Percentiles rank a stretch among this genome's conserved stretches.
Conservation (phyloP, 768 basidiomycete species). For the Psilocybe tampanensis region DNA sequence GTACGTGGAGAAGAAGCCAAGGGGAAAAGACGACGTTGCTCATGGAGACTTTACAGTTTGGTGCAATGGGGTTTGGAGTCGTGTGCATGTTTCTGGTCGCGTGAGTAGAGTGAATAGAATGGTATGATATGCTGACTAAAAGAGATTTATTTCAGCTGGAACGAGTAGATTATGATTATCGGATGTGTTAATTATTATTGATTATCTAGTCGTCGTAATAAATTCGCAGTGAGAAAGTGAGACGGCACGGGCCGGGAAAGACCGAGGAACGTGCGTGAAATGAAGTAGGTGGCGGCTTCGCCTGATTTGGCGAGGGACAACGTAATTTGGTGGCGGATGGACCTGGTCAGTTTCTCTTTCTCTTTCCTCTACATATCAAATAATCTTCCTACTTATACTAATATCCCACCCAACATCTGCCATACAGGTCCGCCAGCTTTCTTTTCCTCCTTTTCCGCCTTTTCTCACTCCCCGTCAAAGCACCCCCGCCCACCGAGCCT, state of each 20-base stretch:
- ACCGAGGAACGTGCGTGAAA: constrained; percentile 60
- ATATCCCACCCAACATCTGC: constrained; percentile 20
- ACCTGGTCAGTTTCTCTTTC: constrained; percentile 28
- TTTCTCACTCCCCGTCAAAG: not conserved
- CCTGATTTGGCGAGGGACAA: constrained; percentile 26
- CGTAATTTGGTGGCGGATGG: constrained; percentile 34
- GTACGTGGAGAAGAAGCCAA: constrained; percentile 51
- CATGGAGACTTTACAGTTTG: no score
- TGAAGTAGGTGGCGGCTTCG: constrained; percentile 26
- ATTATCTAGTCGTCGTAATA: not conserved
- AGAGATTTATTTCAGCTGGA: constrained; percentile 60
- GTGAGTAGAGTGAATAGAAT: constrained; percentile 51
- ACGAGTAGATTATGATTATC: constrained; percentile 57
- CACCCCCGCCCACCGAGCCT: not conserved
- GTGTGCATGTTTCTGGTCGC: constrained; percentile 91
- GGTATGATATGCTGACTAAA: constrained; percentile 12
- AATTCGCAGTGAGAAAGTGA: constrained; percentile 5
- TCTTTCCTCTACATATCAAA: constrained; percentile 19
- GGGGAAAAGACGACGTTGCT: no score
- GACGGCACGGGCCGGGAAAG: constrained; percentile 14
- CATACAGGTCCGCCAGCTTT: constrained; percentile 31
- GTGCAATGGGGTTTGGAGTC: constrained; percentile 89
- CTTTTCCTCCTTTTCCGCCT: constrained; percentile 4
- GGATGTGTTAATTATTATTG: constrained; percentile 12
- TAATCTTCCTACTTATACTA: constrained; percentile 22